Base-by-base conservation (phyloP, 1,139 yeast genomes). In the Lodderomyces metapsilosis region DNA sequence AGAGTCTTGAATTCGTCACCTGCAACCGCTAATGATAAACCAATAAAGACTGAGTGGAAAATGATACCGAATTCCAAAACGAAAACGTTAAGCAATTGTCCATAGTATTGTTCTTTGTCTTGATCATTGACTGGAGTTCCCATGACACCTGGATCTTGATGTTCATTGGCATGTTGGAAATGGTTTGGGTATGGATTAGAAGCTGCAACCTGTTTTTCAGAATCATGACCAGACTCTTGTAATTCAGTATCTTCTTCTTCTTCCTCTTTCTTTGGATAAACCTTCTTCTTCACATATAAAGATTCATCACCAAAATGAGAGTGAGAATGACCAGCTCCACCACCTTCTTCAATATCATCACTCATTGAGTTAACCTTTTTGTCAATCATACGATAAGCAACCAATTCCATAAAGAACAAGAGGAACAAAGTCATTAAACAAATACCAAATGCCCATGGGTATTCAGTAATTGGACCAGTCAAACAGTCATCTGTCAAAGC, bases 31-130 rank as follows among this genome's bases (percentile, higher is more conserved):
- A 87, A 68, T 0, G 91, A 74, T 38, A 87, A 68, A 31, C 95
- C 95, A 39, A 86, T 76, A 58, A 87, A 82, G 2, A 86, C 82
- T 2, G 95, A 85, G 64, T 87, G 95, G 74, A 87, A 85, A 33
- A 87, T 64, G 36, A 87, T 76, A 52, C 95, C 95, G 53, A 85
- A 84, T 59, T 87, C 95, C 47, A 87, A 71, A 23, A 85, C 79
- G 41, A 83, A 69, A 5, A 85, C 78, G 38, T 53, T 51, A 2
- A 65, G 50, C 43, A 71, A 58, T 52, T 71, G 80, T 3, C 77
- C 77, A 43, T 66, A 64, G 52, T 76, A 74, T 39, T 59, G 58
- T 48, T 74, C 74, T 51, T 63, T 67, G 39, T 54, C 62, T 2
- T 49, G 34, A 38, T 62, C 62, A 42, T 57, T 56, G 31, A 59